Conservation (phyloP, 345 rosid species). For the Pistacia integerrima region DNA sequence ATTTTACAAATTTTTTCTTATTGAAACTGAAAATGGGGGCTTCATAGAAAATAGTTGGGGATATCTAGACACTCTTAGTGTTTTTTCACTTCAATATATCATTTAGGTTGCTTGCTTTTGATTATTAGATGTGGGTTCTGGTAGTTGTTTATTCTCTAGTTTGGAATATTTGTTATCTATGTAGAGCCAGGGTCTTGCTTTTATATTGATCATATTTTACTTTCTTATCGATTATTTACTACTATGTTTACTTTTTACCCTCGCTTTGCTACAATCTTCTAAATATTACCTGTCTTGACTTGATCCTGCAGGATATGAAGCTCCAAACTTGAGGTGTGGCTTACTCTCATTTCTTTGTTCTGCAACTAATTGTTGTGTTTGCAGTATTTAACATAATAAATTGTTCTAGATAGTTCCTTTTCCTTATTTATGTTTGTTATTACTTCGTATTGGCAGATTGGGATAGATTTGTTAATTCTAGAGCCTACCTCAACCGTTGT, state of each 20-base stretch:
- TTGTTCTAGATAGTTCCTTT: background rate
- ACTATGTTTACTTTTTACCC: background rate
- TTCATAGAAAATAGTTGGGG: too few species aligned
- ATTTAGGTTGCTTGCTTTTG: background rate
- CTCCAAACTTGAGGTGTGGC: conserved; percentile 75
- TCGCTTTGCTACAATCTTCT: conserved; percentile 9
- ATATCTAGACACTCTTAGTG: too few species aligned
- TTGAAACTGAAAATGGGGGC: too few species aligned
- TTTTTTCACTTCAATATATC: too few species aligned
- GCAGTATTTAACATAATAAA: background rate
- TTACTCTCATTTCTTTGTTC: background rate
- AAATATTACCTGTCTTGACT: conserved; percentile 14
- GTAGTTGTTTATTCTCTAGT: background rate
- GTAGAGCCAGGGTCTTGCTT: too few species aligned
- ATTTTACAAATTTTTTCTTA: too few species aligned
- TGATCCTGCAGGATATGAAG: conserved; percentile 66
- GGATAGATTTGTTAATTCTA: background rate
- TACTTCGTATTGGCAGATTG: background rate
- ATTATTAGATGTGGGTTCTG: background rate
- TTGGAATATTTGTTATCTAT: background rate
- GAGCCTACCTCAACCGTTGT: too few species aligned
- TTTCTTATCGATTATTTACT: background rate
- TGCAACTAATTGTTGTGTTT: background rate
- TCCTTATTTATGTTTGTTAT: background rate
- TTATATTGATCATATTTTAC: background rate